These are phyloP conservation scores for Tolypocladium nubicola DNA, from an alignment of 2,329 filamentous ascomycete species.

Conservation along the genomic window DNA sequence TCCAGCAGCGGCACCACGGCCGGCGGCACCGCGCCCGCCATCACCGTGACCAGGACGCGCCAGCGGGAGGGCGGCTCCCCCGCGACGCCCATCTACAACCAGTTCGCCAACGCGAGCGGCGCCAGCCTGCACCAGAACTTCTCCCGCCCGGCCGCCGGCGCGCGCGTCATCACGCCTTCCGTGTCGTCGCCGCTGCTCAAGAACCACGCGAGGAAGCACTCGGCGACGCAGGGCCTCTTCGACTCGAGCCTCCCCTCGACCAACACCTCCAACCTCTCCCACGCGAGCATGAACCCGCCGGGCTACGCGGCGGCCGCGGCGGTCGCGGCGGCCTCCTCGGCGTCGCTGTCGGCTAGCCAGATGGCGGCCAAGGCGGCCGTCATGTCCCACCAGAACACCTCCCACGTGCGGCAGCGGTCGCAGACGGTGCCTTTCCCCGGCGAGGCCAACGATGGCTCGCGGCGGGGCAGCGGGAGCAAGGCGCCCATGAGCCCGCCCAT, in stretches of 20 bases:
- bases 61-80: conserved; percentile 24
- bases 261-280: conserved; percentile 42
- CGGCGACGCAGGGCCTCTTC: conserved; percentile 66
- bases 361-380: conserved; percentile 72
- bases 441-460: conserved; percentile 30
- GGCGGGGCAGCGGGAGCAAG: conserved; percentile 33
- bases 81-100: conserved; percentile 35
- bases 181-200: conserved; percentile 21
- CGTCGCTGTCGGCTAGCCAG: conserved; percentile 52
- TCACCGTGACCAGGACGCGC: conserved; percentile 36
- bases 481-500: conserved; percentile 51
- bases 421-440: conserved; percentile 57
- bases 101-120: conserved; percentile 38
- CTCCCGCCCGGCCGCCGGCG: conserved; percentile 38
- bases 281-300: conserved; percentile 30
- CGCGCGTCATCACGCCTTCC: conserved; percentile 17
- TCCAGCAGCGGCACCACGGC: neutral
- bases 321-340: conserved; percentile 12
- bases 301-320: conserved; percentile 24
- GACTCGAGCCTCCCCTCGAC: conserved; percentile 61
- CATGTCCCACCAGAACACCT: conserved; percentile 47
- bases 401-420: conserved; percentile 55
- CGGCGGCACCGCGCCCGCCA: conserved; percentile 14
- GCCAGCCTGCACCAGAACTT: conserved; percentile 42
- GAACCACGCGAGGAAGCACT: conserved; percentile 52